phyloP scores from a whole-genome alignment of 2,329 filamentous ascomycete species.

The Colletotrichum gigasporum region DNA sequence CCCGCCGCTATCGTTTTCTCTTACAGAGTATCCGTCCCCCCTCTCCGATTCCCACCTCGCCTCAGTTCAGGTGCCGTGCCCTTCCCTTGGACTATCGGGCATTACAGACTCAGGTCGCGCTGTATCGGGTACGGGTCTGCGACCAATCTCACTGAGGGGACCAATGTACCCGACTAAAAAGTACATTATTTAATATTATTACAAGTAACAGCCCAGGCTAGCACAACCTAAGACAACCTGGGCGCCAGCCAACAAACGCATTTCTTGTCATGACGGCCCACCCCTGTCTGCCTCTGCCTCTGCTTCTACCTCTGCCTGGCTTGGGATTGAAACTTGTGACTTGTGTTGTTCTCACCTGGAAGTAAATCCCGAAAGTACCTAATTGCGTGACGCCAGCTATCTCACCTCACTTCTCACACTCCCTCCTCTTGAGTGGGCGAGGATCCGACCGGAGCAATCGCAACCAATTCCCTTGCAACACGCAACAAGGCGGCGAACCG shows the following conservation, averaged over 20 bases:
- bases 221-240: slow-evolving; percentile 28
- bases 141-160: background rate
- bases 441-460: slow-evolving; percentile 9
- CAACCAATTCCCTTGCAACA: slow-evolving; percentile 1
- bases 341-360: too few species aligned
- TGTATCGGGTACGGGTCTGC: background rate
- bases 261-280: slow-evolving; percentile 20
- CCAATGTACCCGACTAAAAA: slow-evolving; percentile 1
- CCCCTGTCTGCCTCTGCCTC: slow-evolving; percentile 3
- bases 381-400: too few species aligned
- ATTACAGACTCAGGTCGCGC: too few species aligned
- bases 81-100: too few species aligned
- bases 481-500: background rate
- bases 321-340: too few species aligned
- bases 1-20: background rate
- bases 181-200: slow-evolving; percentile 6
- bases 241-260: slow-evolving; percentile 14
- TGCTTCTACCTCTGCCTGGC: too few species aligned
- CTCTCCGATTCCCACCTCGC: background rate
- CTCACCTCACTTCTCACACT: background rate
- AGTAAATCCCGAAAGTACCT: too few species aligned
- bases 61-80: background rate
- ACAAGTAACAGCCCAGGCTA: slow-evolving; percentile 17
- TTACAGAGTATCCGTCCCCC: background rate
- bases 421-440: background rate